Conservation (phyloP, 345 rosid species). For the Gossypium anomalum region DNA sequence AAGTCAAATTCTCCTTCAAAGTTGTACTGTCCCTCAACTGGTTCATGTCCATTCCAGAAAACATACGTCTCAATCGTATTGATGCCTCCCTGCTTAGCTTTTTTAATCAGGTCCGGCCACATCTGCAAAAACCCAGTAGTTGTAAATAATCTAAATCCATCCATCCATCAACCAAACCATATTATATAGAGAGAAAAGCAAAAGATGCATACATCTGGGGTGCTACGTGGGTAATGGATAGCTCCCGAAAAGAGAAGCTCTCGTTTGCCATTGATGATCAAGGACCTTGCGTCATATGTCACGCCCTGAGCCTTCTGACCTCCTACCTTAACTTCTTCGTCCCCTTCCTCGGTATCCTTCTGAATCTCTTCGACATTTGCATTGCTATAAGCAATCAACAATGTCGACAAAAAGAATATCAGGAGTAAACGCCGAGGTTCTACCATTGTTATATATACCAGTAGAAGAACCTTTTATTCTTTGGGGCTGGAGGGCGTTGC, state of each 20-base stretch:
- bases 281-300: slow-evolving; percentile 46
- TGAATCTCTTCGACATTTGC: not conserved
- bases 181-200: not conserved
- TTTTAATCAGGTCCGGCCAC: slow-evolving; percentile 45
- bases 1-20: slow-evolving; percentile 66
- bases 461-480: too few relatives aligned
- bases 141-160: not conserved
- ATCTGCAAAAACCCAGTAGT: slow-evolving; percentile 29
- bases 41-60: slow-evolving; percentile 68
- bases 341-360: not conserved
- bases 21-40: slow-evolving; percentile 56
- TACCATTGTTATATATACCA: not conserved
- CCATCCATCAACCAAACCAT: too few relatives aligned
- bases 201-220: slow-evolving; percentile 40
- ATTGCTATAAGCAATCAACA: slow-evolving; percentile 16
- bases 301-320: slow-evolving; percentile 15
- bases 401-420: slow-evolving; percentile 13
- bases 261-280: slow-evolving; percentile 52
- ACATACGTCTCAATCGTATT: slow-evolving; percentile 59
- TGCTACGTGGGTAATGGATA: slow-evolving; percentile 62
- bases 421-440: not conserved
- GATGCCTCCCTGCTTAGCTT: slow-evolving; percentile 55
- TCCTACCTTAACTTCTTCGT: not conserved
- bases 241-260: slow-evolving; percentile 65
- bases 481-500: too few relatives aligned